These are phyloP conservation scores for Peltaster fructicola DNA, from an alignment of 2,329 filamentous ascomycete genomes.

Conservation along the genomic window DNA sequence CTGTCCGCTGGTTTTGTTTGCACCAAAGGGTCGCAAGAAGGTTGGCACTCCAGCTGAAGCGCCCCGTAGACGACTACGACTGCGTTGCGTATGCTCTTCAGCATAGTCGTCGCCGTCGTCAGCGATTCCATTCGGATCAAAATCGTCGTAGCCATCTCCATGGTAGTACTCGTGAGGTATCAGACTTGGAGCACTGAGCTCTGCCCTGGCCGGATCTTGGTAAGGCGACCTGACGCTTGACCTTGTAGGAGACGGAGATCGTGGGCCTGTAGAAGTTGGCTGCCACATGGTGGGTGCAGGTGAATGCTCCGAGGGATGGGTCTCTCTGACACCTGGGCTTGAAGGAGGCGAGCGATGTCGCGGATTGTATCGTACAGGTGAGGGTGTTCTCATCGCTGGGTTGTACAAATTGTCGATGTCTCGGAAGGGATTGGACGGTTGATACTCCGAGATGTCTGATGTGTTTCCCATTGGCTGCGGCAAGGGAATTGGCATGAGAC, in stretches of 20 bases:
- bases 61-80: conserved; percentile 11
- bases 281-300: conserved; percentile 3
- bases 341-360: conserved; percentile 1
- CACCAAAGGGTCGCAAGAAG: too few species aligned
- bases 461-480: neutral
- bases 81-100: conserved; percentile 40
- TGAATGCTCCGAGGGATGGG: neutral
- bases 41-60: conserved; percentile 33
- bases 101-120: conserved; percentile 88
- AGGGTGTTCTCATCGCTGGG: neutral
- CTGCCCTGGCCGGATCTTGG: conserved; percentile 3
- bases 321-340: conserved; percentile 1
- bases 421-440: neutral
- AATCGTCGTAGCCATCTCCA: conserved; percentile 13
- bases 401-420: conserved; percentile 1
- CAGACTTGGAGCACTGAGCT: conserved; percentile 5
- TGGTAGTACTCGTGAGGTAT: conserved; percentile 9
- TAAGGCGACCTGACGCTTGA: conserved; percentile 4
- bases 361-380: too few species aligned
- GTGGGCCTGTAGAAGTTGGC: conserved; percentile 2
- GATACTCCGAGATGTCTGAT: neutral
- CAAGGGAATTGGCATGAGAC: neutral
- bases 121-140: conserved; percentile 64
- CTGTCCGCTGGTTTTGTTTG: conserved; percentile 14
- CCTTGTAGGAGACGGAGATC: conserved; percentile 4